Conservation (phyloP, 164 flowering plant genomes). For the Sedum album region DNA sequence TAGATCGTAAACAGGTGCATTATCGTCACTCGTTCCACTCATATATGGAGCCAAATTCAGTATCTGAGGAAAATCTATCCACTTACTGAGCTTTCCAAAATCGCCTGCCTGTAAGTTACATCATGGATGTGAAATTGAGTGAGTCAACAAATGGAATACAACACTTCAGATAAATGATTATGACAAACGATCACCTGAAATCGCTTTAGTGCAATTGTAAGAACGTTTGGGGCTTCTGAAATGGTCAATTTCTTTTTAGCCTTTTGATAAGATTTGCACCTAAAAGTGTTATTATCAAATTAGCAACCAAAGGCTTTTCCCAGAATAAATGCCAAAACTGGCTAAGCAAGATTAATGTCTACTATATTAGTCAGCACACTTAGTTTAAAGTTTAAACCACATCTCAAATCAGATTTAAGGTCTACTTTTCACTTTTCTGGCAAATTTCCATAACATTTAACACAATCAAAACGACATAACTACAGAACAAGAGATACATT, state of each 20-base stretch:
- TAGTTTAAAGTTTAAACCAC: too few relatives aligned
- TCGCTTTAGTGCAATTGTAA: constrained; percentile 85
- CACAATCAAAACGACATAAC: too few relatives aligned
- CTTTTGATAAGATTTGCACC: constrained; percentile 93
- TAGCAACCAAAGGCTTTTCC: background rate
- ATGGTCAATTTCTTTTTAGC: too few relatives aligned
- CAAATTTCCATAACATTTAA: too few relatives aligned
- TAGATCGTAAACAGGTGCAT: constrained; percentile 62
- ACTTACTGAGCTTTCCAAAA: constrained; percentile 87
- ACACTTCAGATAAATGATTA: background rate
- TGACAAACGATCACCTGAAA: constrained; percentile 54
- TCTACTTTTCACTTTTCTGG: too few relatives aligned
- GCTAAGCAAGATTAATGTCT: too few relatives aligned
- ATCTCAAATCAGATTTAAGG: too few relatives aligned
- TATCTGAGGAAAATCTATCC: constrained; percentile 64
- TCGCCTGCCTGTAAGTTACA: constrained; percentile 63
- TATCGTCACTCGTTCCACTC: constrained; percentile 60
- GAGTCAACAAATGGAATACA: background rate
- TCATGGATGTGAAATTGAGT: constrained; percentile 3
- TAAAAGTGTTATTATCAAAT: constrained; percentile 15
- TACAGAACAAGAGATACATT: too few relatives aligned
- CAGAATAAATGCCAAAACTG: too few relatives aligned
- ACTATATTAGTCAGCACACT: too few relatives aligned
- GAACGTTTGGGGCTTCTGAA: constrained; percentile 85
- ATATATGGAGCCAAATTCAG: constrained; percentile 71